Conservation (phyloP, 805 yeast genomes). For the Cyberlindnera mycetangii region DNA sequence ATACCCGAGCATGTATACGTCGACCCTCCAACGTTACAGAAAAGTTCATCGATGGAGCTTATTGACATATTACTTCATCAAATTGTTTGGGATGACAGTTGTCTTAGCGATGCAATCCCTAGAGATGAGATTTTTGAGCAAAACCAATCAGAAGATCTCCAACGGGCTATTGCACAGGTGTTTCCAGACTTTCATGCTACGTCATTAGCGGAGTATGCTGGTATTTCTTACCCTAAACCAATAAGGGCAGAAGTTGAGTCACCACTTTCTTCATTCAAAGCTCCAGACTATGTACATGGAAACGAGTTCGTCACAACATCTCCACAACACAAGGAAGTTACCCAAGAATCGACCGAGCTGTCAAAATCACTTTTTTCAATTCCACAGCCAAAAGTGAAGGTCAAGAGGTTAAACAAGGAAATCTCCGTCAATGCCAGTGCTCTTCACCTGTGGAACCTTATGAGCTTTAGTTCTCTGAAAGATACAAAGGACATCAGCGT, state of each 20-base stretch:
- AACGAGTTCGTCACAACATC: constrained; percentile 7
- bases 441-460: constrained; percentile 50
- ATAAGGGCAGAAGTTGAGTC: constrained; percentile 18
- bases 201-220: constrained; percentile 22
- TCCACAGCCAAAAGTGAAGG: constrained; percentile 34
- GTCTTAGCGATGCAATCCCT: constrained; percentile 16
- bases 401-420: constrained; percentile 36
- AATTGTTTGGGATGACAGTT: constrained; percentile 27
- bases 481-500: constrained; percentile 51
- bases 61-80: constrained; percentile 32
- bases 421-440: constrained; percentile 47
- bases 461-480: constrained; percentile 53
- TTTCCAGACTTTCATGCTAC: constrained; percentile 27
- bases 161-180: constrained; percentile 28
- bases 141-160: constrained; percentile 18
- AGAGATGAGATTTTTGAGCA: not conserved
- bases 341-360: not conserved
- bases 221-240: constrained; percentile 9
- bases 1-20: constrained; percentile 53
- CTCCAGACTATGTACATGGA: constrained; percentile 9
- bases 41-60: constrained; percentile 18
- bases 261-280: constrained; percentile 19
- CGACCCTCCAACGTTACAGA: constrained; percentile 33
- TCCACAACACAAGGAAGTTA: constrained; percentile 1
- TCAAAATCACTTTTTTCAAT: constrained; percentile 31